Evolutionary conservation across 805 yeast genomes (phyloP), one percentile per base, ranked within the genome.

Genomic region (Spathaspora sp.): DNA sequence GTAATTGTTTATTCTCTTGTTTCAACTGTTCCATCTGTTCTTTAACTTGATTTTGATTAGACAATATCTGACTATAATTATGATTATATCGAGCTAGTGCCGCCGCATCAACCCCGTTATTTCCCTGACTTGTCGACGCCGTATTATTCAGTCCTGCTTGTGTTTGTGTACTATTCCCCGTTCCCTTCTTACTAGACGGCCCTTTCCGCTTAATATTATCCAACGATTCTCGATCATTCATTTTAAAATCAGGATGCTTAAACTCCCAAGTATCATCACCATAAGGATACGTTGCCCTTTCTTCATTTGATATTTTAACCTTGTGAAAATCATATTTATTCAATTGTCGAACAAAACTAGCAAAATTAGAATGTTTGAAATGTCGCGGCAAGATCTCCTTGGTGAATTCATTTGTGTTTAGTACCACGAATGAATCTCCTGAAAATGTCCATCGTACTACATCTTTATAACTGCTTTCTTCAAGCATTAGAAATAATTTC

Each of bases 321-420:
- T 94, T 94, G 75, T 94, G 99, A 75, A 94, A 94, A 69, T 93
- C 99, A 65, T 94, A 94, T 69, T 94, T 94, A 77, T 94, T 94
- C 61, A 94, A 76, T 66, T 94, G 99, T 45, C 99, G 82, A 14
- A 94, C 98, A 77, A 94, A 94, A 31, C 94, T 85, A 18, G 98
- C 96, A 70, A 94, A 92, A 66, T 94, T 93, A 54, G 89, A 86
- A 70, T 94, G 99, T 67, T 94, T 94, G 77, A 92, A 94, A 71
- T 90, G 94, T 62, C 85, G 85, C 5, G 99, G 98, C 47, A 94
- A 78, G 12, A 94, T 87, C 48, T 86, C 87, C 57, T 86, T 87
- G 35, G 97, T 89, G 69, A 92, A 92, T 59, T 87, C 96, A 63
- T 87, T 89, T 12, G 96, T 89, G 69, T 94, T 96, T 32, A 88